Evolutionary conservation across 2,329 filamentous ascomycete genomes (phyloP), one percentile per base, ranked within the genome.

Genomic region (Microdochium trichocladiopsis): DNA sequence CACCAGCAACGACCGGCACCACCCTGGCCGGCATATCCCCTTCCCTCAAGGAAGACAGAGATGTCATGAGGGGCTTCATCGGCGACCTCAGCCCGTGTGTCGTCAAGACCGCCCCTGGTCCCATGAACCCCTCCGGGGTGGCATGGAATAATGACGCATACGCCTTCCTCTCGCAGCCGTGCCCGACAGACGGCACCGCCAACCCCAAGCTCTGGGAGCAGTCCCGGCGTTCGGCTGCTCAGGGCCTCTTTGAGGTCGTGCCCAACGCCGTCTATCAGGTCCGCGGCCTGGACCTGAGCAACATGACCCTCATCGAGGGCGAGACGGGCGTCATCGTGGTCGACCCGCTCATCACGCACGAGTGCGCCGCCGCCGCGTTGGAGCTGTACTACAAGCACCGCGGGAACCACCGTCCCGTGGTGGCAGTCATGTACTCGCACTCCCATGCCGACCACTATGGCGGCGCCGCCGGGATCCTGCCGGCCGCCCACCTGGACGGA

Each of bases 271-370:
- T 73, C 14, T 73, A 71, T 53, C 70, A 74, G 56, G 57, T 73
- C 12, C 68, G 69, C 28, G 70, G 65, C 3, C 58, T 72, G 14
- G 71, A 73, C 52, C 47, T 73, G 9, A 66, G 69, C 24, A 71
- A 73, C 56, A 71, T 70, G 58, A 72, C 67, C 11, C 57, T 74
- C 47, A 57, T 73, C 2, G 67, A 72, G 55, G 63, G 62, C n/a
- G 55, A 63, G 14, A 31, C 28, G 48, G 67, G 69, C 5, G 57
- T 73, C 50, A 64, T 73, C 48, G 57, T 73, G 18, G 65, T 74
- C 45, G 71, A 74, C 53, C 63, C 64, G 5, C 57, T 74, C 3
- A 65, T 63, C 3, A 71, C 66, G 0, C 54, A 53, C 16, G 70
- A 74, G 56, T 65, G 62, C 25, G 69, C 66, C 2, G 55, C 56